Base-by-base conservation (phyloP, 306 rosid genomes). In the Corylus heterophylla region DNA sequence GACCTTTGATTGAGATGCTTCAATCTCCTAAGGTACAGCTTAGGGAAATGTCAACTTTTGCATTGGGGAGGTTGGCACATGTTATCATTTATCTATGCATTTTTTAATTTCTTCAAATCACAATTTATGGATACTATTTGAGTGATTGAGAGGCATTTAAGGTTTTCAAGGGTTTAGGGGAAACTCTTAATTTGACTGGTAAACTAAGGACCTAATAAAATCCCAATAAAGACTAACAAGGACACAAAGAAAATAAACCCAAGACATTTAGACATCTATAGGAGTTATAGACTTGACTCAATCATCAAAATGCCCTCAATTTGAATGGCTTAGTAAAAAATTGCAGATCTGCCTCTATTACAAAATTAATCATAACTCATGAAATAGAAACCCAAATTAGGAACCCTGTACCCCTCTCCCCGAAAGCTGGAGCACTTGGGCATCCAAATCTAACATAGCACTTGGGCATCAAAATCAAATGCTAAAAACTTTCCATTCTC, bases 51-150 rank as follows among this genome's bases (percentile, higher is more conserved):
- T 90, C 99, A 58, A 98, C 99, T 82, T 95, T 95, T 87, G 99
- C 99, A 7, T 82, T 95, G 87, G 99, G 99, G 82, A 89, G 99
- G 88, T 86, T 95, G 83, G 99, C 99, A 63, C 98, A 95, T 98
- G 99, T 95, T 71, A 78, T 72, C 61, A 18, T 68, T 49, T 73
- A 20, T 70, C 17, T 63, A 48, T 73, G 20, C 45, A 22, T 18
- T 73, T 48, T 18, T 76, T 29, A 18, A 20, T 51, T 66, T 78
- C 18, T 52, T 42, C 22, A 20, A 71, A 61, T 55, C 44, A 39
- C 55, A 73, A 44, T 75, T 81, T 37, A 67, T 20, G 58, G 52
- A 29, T 61, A n/a, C 78, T 63, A 59, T 71, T 39, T 77, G 37
- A 2, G 9, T 27, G 44, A 62, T 63, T 59, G 29, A 49, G 52